These are phyloP conservation scores for Vicia faba DNA, from an alignment of 306 rosid species.

Conservation along the genomic window DNA sequence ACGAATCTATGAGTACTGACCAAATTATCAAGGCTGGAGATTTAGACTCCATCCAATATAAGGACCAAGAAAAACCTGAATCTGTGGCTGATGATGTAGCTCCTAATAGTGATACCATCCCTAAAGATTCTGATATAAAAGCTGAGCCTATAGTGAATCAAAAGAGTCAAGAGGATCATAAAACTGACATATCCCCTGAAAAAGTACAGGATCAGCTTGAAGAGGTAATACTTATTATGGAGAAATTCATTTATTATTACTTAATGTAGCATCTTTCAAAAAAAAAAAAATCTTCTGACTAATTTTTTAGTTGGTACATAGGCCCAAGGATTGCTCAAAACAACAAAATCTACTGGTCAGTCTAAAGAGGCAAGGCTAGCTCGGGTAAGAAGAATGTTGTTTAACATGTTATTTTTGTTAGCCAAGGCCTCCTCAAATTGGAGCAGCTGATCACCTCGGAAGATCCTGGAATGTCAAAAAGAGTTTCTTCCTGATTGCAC, in stretches of 20 bases:
- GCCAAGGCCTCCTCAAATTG: conserved; percentile 19
- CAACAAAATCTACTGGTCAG: conserved; percentile 85
- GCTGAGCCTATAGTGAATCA: conserved; percentile 45
- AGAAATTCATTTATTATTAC: conserved; percentile 26
- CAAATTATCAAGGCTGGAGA: conserved; percentile 48
- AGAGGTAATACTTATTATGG: conserved; percentile 64
- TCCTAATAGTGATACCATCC: conserved; percentile 45
- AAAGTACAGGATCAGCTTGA: conserved; percentile 86
- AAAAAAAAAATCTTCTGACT: conserved; percentile 48
- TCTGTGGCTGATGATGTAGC: conserved; percentile 44
- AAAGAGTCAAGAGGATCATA: conserved; percentile 56
- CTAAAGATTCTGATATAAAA: conserved; percentile 48
- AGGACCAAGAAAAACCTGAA: conserved; percentile 52
- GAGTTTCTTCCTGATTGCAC: conserved; percentile 35
- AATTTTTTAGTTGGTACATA: conserved; percentile 65
- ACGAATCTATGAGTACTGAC: conserved; percentile 46
- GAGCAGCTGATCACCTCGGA: conserved; percentile 29
- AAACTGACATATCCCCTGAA: conserved; percentile 51
- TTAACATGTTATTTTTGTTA: conserved; percentile 26
- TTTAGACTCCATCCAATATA: conserved; percentile 42
- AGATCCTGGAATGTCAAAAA: conserved; percentile 19
- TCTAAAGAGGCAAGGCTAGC: conserved; percentile 99
- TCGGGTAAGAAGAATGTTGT: conserved; percentile 69
- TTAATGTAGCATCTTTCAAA: conserved; percentile 20
- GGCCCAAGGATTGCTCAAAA: conserved; percentile 98